A percentile compares a stretch with the other conserved stretches of the same genome.
These are phyloP conservation scores for Plasmodium reichenowi DNA, from an alignment of 169 alveolate genomes.

Conservation along the genomic window DNA sequence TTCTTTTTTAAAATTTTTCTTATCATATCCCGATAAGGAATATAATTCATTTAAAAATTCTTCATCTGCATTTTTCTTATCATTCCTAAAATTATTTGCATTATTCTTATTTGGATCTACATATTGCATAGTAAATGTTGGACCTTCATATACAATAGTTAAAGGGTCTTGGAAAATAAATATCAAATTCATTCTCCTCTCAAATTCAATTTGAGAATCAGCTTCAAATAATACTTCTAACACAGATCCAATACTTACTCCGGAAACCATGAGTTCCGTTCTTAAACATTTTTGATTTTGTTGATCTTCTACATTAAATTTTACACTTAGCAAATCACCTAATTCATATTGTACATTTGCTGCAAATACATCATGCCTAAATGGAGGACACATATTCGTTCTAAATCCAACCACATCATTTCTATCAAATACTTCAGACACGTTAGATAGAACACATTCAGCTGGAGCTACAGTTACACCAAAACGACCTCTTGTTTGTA, in stretches of 20 bases:
- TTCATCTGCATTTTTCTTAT: conserved; percentile 24
- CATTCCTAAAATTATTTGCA: conserved; percentile 23
- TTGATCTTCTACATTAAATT: conserved; percentile 87
- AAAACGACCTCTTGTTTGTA: conserved; percentile 89
- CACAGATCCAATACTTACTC: conserved; percentile 93
- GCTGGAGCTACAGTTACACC: conserved; percentile 96
- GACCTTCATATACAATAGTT: conserved; percentile 87
- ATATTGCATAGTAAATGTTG: conserved; percentile 84
- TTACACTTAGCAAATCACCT: conserved; percentile 88
- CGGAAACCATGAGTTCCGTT: conserved; percentile 91
- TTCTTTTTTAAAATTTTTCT: conserved; percentile 40
- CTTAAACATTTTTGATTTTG: conserved; percentile 90
- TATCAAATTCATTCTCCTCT: conserved; percentile 90
- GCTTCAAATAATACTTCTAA: conserved; percentile 92
- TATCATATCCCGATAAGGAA: conserved; percentile 39
- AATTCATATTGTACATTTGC: conserved; percentile 87
- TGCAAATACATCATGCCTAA: conserved; percentile 87
- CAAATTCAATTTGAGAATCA: conserved; percentile 88
- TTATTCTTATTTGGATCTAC: conserved; percentile 72
- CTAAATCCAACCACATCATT: conserved; percentile 94
- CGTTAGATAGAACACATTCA: conserved; percentile 88
- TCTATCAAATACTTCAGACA: conserved; percentile 90
- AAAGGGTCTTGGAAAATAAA: conserved; percentile 91
- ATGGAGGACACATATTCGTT: conserved; percentile 84
- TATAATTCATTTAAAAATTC: conserved; percentile 48